Evolutionary conservation across 2,329 filamentous ascomycete genomes (phyloP), one percentile per base, ranked within the genome.

Genomic region (Aspergillus sp.): DNA sequence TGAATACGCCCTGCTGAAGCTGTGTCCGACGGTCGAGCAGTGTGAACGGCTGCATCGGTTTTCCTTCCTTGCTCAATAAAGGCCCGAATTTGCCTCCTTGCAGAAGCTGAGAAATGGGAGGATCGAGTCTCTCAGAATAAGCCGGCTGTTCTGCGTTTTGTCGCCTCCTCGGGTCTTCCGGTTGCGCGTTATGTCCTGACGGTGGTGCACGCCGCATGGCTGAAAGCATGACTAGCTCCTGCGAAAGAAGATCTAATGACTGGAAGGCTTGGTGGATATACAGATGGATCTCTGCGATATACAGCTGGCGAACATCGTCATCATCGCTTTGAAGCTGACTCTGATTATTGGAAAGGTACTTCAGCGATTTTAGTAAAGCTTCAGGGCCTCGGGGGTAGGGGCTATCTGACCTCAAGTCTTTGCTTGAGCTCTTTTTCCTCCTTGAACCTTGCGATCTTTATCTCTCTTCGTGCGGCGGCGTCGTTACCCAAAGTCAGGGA

Each of bases 1-100:
- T 82, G 73, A 99, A 99, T 0, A 99, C 93, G 2, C 88, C 88
- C 53, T 86, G 80, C 54, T 86, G 83, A 53, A 96, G 73, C 55
- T 90, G 86, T 56, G 90, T 84, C 35, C 94, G 82, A 59, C 81
- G 87, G 53, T 87, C 86, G 4, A 95, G 79, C 19, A 99, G 79
- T 1, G 91, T 96, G 65, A 99, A 97, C 0, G 93, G 93, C 62
- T 92, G 85, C 61, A 97, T 78, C 13, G 94, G 94, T 67, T 90
- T 94, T 42, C 94, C 94, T 52, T 86, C 80, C 55, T 79, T 81
- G 57, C 85, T 89, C 20, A 99, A 78, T 17, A 97, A 78, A 0
- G 93, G 90, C 0, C 90, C 89, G 11, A 75, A 73, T 65, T 82
- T 73, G 56, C 77, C 66, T 61, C 64, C 58, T 26, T 58, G 59